Conservation (phyloP, 1,284 basidiomycete genomes). For the Ceratobasidium sp. region DNA sequence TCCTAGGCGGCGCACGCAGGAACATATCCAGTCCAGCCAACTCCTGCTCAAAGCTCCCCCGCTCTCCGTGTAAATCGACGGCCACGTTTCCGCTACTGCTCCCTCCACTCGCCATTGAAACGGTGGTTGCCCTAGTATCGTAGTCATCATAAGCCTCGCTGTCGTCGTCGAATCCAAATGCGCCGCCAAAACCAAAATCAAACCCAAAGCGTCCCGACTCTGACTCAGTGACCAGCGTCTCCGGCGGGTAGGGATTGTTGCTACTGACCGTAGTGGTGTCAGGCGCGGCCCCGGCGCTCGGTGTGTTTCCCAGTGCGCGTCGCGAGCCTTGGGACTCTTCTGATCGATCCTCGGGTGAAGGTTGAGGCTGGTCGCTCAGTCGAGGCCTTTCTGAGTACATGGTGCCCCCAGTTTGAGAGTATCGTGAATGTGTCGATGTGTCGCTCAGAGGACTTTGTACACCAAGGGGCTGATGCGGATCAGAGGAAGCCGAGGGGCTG, state of each 20-base stretch:
- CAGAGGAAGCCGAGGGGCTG: constrained; percentile 13
- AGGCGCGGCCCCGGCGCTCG: constrained; percentile 29
- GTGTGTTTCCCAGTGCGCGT: not conserved
- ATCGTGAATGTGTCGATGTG: constrained; percentile 18
- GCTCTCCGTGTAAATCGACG: constrained; percentile 41
- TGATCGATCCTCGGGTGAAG: constrained; percentile 13
- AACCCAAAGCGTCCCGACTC: constrained; percentile 37
- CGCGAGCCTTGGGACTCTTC: constrained; percentile 12
- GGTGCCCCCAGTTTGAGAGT: constrained; percentile 10
- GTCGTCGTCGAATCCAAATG: constrained; percentile 28
- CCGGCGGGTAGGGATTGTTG: constrained; percentile 41
- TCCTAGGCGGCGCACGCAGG: constrained; percentile 33
- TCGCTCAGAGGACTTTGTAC: constrained; percentile 10
- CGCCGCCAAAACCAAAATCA: constrained; percentile 18
- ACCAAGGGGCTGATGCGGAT: constrained; percentile 6
- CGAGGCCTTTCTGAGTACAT: constrained; percentile 9
- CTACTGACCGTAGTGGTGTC: constrained; percentile 46
- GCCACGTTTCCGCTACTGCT: constrained; percentile 33
- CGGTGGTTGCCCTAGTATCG: constrained; percentile 35
- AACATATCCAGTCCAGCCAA: constrained; percentile 13
- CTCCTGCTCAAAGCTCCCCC: constrained; percentile 23
- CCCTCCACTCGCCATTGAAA: constrained; percentile 17
- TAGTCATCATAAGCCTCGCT: constrained; percentile 34
- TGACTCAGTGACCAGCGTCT: constrained; percentile 45
- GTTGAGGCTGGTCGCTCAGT: constrained; percentile 3